Conservation (phyloP, 2,329 filamentous ascomycete species). For the Phialophora expanda region DNA sequence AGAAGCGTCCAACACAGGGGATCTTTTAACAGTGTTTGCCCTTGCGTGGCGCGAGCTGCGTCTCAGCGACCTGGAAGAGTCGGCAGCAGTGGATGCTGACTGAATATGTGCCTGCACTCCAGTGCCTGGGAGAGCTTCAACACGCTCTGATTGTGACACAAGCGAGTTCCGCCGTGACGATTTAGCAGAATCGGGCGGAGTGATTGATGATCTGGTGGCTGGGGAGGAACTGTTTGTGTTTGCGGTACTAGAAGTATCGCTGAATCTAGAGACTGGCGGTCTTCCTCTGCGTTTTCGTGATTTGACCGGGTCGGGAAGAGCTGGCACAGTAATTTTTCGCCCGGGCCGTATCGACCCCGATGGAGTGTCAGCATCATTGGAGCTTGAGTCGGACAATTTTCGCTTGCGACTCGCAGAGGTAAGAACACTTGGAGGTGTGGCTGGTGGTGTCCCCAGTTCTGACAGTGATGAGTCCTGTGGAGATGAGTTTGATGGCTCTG, state of each 20-base stretch:
- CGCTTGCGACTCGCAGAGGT: slow-evolving; percentile 8
- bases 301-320: not conserved
- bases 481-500: slow-evolving; percentile 17
- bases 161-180: not conserved
- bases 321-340: not conserved
- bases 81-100: not conserved
- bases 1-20: not conserved
- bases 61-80: not conserved
- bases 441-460: slow-evolving; percentile 3
- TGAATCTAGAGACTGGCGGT: not conserved
- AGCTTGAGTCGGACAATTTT: slow-evolving; percentile 10
- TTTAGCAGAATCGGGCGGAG: slow-evolving; percentile 1
- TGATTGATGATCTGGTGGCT: not conserved
- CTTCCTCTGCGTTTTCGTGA: slow-evolving; percentile 1
- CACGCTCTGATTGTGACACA: not conserved
- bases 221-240: not conserved
- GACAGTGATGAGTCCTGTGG: slow-evolving; percentile 10
- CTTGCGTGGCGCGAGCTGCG: slow-evolving; percentile 4
- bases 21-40: not conserved
- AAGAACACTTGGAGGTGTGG: slow-evolving; percentile 6
- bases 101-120: not conserved
- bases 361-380: slow-evolving; percentile 6
- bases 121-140: not conserved
- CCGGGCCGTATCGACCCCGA: slow-evolving; percentile 1
- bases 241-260: not conserved